Conservation (phyloP, 169 alveolate species). For the Plasmodium inui region DNA sequence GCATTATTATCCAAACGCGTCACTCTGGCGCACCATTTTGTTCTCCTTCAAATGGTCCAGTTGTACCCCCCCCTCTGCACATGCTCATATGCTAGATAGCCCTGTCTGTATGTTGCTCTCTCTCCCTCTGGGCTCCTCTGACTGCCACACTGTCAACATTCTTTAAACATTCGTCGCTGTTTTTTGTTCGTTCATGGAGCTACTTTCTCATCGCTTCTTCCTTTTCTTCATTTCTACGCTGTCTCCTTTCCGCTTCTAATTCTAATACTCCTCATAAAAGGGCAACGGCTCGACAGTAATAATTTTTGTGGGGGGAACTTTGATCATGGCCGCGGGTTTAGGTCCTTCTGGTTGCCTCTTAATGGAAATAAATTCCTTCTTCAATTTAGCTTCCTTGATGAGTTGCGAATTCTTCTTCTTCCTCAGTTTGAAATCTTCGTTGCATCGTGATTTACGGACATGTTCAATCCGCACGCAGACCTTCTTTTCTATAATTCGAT, state of each 20-base stretch:
- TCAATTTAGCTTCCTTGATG: slow-evolving; percentile 93
- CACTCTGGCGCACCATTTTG: neutral
- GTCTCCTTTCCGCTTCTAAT: neutral
- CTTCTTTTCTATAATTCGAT: slow-evolving; percentile 96
- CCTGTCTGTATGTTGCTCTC: neutral
- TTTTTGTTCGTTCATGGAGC: neutral
- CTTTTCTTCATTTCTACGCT: too few species aligned
- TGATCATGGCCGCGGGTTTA: slow-evolving; percentile 84
- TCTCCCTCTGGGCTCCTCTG: neutral
- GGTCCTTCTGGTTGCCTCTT: slow-evolving; percentile 84
- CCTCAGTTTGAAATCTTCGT: slow-evolving; percentile 96
- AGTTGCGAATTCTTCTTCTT: slow-evolving; percentile 92
- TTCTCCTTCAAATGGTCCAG: neutral
- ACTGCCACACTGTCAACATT: neutral
- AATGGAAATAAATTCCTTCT: slow-evolving; percentile 83
- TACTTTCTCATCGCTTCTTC: neutral
- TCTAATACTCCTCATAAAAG: slow-evolving; percentile 83
- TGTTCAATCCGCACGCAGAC: slow-evolving; percentile 98
- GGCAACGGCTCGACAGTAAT: slow-evolving; percentile 85
- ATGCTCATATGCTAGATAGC: neutral
- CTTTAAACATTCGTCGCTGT: neutral
- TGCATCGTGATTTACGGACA: slow-evolving; percentile 95
- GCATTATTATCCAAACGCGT: neutral
- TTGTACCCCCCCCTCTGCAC: neutral
- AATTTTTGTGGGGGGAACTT: slow-evolving; percentile 81